These are phyloP conservation scores for Chaetoceros tenuissimus DNA, from an alignment of 108 stramenopile genomes.

Conservation along the genomic window DNA sequence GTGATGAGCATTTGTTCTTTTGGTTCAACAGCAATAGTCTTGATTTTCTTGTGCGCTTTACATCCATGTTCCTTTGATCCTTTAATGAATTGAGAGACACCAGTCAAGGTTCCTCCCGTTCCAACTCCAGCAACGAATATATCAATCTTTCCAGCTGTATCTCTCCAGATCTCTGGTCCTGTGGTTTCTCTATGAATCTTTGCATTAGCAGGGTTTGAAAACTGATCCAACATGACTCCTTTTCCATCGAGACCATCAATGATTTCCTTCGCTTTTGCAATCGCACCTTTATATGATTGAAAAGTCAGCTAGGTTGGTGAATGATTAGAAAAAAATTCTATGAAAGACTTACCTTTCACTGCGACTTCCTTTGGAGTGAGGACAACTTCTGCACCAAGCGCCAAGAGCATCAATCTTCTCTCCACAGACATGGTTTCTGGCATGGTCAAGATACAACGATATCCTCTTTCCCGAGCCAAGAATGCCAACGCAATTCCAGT, in stretches of 20 bases:
- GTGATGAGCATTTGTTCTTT: conserved; percentile 30
- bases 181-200: conserved; percentile 66
- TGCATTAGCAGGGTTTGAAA: conserved; percentile 67
- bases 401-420: conserved; percentile 56
- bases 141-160: conserved; percentile 48
- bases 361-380: conserved; percentile 66
- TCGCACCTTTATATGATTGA: too few relatives aligned
- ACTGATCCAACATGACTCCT: conserved; percentile 63
- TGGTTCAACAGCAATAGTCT: conserved; percentile 63
- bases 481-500: conserved; percentile 91
- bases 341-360: too few relatives aligned
- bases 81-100: conserved; percentile 65
- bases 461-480: conserved; percentile 72
- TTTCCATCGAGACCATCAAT: conserved; percentile 31
- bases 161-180: conserved; percentile 72
- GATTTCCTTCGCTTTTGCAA: conserved; percentile 68
- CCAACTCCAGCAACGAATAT: conserved; percentile 62
- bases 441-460: conserved; percentile 83
- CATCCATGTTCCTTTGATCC: conserved; percentile 18
- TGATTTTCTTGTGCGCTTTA: conserved; percentile 36
- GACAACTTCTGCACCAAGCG: conserved; percentile 56
- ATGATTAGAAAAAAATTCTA: too few relatives aligned
- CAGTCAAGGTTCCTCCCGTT: conserved; percentile 71
- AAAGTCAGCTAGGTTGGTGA: too few relatives aligned
- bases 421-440: conserved; percentile 81